Percentiles rank a stretch among this genome's conserved stretches.
Conservation (phyloP, 208 protist species). For the Leishmania turanica region DNA sequence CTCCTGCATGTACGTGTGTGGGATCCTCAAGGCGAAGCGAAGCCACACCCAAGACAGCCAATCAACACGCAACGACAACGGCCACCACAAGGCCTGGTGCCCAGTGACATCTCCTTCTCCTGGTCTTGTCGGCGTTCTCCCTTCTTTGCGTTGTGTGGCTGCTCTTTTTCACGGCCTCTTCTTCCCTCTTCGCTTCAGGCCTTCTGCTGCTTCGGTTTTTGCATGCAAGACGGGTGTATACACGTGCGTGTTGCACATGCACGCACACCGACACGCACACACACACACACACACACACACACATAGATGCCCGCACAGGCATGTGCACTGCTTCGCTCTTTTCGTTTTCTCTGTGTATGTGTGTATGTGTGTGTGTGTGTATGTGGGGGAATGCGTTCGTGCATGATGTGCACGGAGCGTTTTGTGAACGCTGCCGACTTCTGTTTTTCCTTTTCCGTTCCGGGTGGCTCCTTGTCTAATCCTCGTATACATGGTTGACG, state of each 20-base stretch:
- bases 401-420: background rate
- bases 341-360: background rate
- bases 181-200: constrained; percentile 1
- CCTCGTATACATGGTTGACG: background rate
- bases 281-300: background rate
- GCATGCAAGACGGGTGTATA: background rate
- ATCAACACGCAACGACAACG: background rate
- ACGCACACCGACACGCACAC: background rate
- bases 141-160: background rate
- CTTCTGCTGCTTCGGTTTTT: background rate
- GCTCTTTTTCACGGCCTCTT: background rate
- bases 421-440: background rate
- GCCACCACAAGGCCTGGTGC: background rate
- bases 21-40: no score
- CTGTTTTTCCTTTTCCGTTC: background rate
- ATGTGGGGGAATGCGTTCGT: no score
- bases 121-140: background rate
- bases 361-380: no score
- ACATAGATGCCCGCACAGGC: background rate
- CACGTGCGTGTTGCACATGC: background rate
- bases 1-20: no score
- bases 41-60: background rate
- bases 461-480: background rate
- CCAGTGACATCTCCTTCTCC: background rate
- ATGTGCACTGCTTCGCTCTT: background rate